These are phyloP conservation scores for Stagonosporopsis cucurbitacearum DNA, from an alignment of 2,329 filamentous ascomycete genomes.

Conservation along the genomic window DNA sequence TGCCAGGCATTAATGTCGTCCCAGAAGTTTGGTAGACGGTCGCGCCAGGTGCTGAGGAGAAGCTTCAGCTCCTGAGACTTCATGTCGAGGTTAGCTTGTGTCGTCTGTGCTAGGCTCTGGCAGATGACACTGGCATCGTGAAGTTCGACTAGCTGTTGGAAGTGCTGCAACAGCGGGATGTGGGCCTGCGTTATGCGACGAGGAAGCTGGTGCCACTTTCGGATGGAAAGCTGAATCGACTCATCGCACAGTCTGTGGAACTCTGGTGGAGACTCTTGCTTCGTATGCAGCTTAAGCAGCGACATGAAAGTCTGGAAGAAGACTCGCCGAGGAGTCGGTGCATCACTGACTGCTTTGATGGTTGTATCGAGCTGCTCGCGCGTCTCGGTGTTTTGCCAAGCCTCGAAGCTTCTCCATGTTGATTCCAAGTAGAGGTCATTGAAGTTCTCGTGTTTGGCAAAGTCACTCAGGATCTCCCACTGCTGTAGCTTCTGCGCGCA, in stretches of 20 bases:
- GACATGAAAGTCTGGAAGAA: conserved; percentile 99
- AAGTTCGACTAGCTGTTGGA: conserved; percentile 95
- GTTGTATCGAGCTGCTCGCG: conserved; percentile 89
- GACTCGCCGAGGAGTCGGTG: conserved; percentile 87
- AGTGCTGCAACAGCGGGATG: conserved; percentile 93
- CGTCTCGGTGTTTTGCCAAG: conserved; percentile 86
- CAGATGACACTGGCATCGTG: conserved; percentile 98
- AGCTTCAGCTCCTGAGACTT: conserved; percentile 97
- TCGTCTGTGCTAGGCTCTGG: conserved; percentile 85
- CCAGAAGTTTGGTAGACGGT: conserved; percentile 96
- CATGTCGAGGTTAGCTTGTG: conserved; percentile 81
- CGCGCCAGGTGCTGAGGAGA: conserved; percentile 91
- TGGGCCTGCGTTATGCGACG: conserved; percentile 92
- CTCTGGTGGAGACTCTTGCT: conserved; percentile 78
- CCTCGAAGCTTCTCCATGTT: conserved; percentile 93
- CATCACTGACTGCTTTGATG: conserved; percentile 97
- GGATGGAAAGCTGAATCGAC: conserved; percentile 93
- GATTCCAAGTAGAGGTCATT: conserved; percentile 95
- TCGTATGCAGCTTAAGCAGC: conserved; percentile 89
- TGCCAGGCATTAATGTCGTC: conserved; percentile 99
- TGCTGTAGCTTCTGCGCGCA: conserved; percentile 98
- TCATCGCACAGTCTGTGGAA: conserved; percentile 94
- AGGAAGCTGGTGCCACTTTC: conserved; percentile 99
- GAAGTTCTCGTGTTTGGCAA: conserved; percentile 98
- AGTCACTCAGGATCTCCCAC: conserved; percentile 97